phyloP scores from a whole-genome alignment of 768 basidiomycete genomes.

The Tylopilus sp. region DNA sequence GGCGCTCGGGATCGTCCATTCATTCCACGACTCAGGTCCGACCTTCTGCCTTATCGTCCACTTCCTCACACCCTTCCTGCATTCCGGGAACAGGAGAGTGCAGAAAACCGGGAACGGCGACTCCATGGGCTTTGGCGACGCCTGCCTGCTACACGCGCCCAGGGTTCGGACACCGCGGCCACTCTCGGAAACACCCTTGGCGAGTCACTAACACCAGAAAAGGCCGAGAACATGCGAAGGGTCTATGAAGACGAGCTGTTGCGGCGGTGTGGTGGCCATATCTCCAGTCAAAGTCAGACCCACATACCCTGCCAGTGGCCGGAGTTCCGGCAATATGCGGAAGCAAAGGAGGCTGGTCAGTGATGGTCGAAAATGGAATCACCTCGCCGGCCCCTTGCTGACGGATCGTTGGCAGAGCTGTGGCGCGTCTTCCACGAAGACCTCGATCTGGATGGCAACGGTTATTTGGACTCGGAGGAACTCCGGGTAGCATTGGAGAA shows the following conservation, averaged over 20 bases:
- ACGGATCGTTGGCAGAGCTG: slow-evolving; percentile 51
- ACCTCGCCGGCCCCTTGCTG: slow-evolving; percentile 13
- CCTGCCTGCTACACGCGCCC: slow-evolving; percentile 38
- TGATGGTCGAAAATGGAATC: slow-evolving; percentile 19
- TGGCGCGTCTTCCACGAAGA: slow-evolving; percentile 92
- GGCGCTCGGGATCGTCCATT: slow-evolving; percentile 52
- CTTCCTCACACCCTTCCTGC: slow-evolving; percentile 54
- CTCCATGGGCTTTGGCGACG: slow-evolving; percentile 63
- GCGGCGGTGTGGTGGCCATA: slow-evolving; percentile 46
- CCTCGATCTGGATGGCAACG: slow-evolving; percentile 87
- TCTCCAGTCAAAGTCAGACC: slow-evolving; percentile 38
- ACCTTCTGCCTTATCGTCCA: slow-evolving; percentile 39
- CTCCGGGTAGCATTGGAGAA: slow-evolving; percentile 59
- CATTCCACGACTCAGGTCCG: slow-evolving; percentile 59
- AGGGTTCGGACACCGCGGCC: slow-evolving; percentile 24
- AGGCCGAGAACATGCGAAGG: slow-evolving; percentile 59
- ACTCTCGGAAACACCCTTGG: slow-evolving; percentile 12
- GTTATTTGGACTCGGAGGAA: slow-evolving; percentile 67
- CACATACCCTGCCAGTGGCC: slow-evolving; percentile 68
- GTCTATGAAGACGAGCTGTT: slow-evolving; percentile 80
- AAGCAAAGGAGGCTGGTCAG: slow-evolving; percentile 78
- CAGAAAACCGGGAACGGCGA: slow-evolving; percentile 55
- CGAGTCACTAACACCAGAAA: slow-evolving; percentile 42
- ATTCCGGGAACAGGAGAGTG: slow-evolving; percentile 63
- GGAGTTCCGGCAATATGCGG: slow-evolving; percentile 71